Evolutionary conservation across 768 basidiomycete genomes (phyloP).

Genomic region (Boletus eberwhitei): DNA sequence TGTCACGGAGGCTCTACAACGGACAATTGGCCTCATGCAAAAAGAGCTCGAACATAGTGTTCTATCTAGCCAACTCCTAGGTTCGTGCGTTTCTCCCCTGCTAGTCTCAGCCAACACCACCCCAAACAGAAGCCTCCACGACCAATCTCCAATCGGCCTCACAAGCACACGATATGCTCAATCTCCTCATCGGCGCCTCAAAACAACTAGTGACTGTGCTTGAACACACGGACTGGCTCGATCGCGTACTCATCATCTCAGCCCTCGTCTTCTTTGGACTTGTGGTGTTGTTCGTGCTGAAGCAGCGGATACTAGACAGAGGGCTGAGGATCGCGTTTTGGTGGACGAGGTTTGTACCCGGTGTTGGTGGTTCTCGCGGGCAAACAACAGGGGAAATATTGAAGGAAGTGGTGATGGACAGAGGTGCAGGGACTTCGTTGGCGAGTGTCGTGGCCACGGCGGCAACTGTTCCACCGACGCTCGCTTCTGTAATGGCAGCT

Average conservation of each 20-base stretch:
- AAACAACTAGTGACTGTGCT: conserved; percentile 83
- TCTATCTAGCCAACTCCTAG: conserved; percentile 80
- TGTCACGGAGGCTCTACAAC: conserved; percentile 82
- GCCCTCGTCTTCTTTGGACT: conserved; percentile 82
- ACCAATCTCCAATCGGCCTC: conserved; percentile 72
- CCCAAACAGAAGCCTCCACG: conserved; percentile 66
- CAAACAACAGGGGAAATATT: background rate
- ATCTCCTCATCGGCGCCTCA: conserved; percentile 69
- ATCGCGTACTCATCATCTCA: conserved; percentile 80
- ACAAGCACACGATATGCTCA: conserved; percentile 71
- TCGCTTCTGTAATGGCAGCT: conserved; percentile 10
- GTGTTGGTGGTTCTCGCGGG: background rate
- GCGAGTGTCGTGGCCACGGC: conserved; percentile 4
- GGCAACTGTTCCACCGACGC: conserved; percentile 4
- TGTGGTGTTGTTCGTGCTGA: conserved; percentile 81
- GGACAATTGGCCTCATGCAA: conserved; percentile 86
- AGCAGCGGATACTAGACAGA: conserved; percentile 81
- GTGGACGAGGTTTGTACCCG: conserved; percentile 79
- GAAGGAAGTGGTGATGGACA: conserved; percentile 6
- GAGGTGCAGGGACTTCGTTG: background rate
- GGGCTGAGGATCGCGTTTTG: conserved; percentile 78
- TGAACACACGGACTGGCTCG: conserved; percentile 88
- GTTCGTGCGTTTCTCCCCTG: conserved; percentile 35
- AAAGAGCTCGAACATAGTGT: conserved; percentile 89
- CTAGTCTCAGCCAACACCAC: background rate